Conservation (phyloP, 371 early-diverging fungal species). For the Circinella umbellata region DNA sequence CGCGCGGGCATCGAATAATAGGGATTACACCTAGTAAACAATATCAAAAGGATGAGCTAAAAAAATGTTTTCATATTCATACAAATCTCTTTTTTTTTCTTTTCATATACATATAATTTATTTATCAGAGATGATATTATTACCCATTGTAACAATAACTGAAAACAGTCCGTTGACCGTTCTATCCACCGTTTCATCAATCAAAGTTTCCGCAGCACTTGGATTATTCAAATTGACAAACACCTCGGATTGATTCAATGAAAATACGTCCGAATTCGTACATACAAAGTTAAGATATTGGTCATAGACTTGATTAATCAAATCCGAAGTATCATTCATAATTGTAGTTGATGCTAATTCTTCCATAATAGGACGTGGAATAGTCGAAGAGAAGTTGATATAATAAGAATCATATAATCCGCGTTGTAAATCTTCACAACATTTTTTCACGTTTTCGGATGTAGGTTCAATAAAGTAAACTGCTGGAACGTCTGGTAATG, state of each 20-base stretch:
- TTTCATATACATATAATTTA: not conserved
- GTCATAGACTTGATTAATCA: constrained; percentile 94
- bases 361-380: constrained; percentile 93
- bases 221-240: constrained; percentile 86
- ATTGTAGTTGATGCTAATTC: constrained; percentile 88
- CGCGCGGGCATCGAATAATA: constrained; percentile 87
- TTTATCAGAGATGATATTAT: not conserved
- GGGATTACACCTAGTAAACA: constrained; percentile 73
- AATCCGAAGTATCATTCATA: constrained; percentile 69
- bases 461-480: constrained; percentile 97
- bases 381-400: constrained; percentile 90
- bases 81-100: not conserved
- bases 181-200: constrained; percentile 77
- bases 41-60: not conserved
- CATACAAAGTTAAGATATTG: constrained; percentile 95
- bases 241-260: constrained; percentile 84
- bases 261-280: constrained; percentile 93
- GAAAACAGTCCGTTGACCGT: constrained; percentile 89
- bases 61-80: not conserved
- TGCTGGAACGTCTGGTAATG: constrained; percentile 96
- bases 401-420: constrained; percentile 95
- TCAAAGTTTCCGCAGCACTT: constrained; percentile 75
- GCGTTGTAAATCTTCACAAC: constrained; percentile 90
- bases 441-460: constrained; percentile 77
- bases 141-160: constrained; percentile 90